These are phyloP conservation scores for Saccharomycopsis sp. DNA, from an alignment of 805 yeast genomes.

Conservation along the genomic window DNA sequence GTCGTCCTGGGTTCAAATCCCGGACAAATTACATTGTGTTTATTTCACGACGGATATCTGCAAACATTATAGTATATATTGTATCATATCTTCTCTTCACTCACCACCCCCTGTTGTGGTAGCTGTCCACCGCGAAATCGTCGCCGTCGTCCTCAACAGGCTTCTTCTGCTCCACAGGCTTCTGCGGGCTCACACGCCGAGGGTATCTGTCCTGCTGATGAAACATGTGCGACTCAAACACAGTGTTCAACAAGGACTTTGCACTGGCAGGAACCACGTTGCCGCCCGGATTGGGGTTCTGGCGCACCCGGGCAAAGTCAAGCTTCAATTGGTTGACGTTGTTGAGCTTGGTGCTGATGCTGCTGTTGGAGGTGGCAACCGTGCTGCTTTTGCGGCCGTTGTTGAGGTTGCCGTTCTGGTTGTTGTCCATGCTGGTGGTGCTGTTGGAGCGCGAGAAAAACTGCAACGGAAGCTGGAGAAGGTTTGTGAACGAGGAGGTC, in stretches of 20 bases:
- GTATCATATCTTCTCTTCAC: not conserved
- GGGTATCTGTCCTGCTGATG: conserved; percentile 10
- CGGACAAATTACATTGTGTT: no score
- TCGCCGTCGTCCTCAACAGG: conserved; percentile 8
- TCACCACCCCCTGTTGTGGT: conserved; percentile 21
- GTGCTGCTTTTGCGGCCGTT: not conserved
- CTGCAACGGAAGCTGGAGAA: not conserved
- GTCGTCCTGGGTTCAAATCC: no score
- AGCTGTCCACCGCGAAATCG: conserved; percentile 18
- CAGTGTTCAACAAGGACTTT: conserved; percentile 16
- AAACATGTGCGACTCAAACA: conserved; percentile 18
- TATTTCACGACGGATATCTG: no score
- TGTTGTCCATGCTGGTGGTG: conserved; percentile 1
- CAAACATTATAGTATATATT: not conserved
- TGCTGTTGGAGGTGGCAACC: not conserved
- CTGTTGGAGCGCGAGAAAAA: not conserved
- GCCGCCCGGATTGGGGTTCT: not conserved
- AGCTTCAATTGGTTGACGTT: not conserved
- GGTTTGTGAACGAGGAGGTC: not conserved
- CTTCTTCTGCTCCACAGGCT: not conserved
- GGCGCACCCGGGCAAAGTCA: not conserved
- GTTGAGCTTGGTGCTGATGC: not conserved
- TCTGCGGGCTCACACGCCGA: not conserved
- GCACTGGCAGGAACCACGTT: conserved; percentile 18
- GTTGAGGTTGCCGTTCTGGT: not conserved